phyloP scores from a whole-genome alignment of 129 eudicot genomes.

The Arctium lappa region DNA sequence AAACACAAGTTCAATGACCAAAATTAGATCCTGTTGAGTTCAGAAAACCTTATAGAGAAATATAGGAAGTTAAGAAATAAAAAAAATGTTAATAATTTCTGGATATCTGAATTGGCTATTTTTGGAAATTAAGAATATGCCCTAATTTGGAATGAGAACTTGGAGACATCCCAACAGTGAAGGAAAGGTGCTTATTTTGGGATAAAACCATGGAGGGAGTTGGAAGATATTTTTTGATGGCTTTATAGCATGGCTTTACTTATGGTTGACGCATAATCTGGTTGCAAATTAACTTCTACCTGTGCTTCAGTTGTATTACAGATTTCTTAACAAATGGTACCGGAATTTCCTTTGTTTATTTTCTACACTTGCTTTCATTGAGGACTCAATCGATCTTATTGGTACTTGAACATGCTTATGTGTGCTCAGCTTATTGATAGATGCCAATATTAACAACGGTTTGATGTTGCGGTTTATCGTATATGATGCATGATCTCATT shows the following conservation, averaged over 20 bases:
- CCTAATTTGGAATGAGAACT: not conserved
- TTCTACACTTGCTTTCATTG: not conserved
- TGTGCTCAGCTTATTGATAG: not conserved
- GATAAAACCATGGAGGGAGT: not conserved
- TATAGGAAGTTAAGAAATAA: not conserved
- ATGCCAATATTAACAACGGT: not conserved
- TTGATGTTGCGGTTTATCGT: not conserved
- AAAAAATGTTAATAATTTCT: no score
- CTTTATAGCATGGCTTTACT: not conserved
- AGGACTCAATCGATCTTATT: not conserved
- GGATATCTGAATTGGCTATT: not conserved
- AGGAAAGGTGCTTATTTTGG: not conserved
- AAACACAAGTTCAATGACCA: not conserved
- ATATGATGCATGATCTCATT: not conserved
- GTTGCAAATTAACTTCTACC: not conserved
- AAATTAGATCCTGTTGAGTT: not conserved
- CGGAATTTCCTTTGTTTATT: not conserved
- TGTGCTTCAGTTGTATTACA: not conserved
- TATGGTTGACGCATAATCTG: not conserved
- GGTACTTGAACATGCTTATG: conserved; percentile 11
- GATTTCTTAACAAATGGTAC: not conserved
- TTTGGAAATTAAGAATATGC: not conserved
- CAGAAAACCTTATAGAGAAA: not conserved
- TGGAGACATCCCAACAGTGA: not conserved
- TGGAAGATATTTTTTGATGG: not conserved